These are phyloP conservation scores for Scedosporium minutisporum DNA, from an alignment of 2,329 filamentous ascomycete species.

Conservation along the genomic window DNA sequence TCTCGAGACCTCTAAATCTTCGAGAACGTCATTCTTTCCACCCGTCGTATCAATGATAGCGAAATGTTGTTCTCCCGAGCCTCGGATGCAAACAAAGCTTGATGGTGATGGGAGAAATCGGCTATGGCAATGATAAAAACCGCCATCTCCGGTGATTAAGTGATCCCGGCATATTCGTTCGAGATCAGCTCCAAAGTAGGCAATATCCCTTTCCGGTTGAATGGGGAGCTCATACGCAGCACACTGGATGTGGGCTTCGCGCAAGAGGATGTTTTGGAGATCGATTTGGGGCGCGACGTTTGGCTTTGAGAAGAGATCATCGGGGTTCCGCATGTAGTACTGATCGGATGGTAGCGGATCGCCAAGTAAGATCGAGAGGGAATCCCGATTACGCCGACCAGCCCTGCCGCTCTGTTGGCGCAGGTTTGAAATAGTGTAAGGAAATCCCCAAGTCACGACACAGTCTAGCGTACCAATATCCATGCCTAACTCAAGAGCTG, in stretches of 20 bases:
- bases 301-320: slow-evolving; percentile 85
- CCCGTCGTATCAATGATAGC: slow-evolving; percentile 85
- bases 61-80: slow-evolving; percentile 83
- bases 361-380: slow-evolving; percentile 78
- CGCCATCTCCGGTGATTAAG: slow-evolving; percentile 58
- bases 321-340: slow-evolving; percentile 92
- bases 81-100: slow-evolving; percentile 75
- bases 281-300: slow-evolving; percentile 87
- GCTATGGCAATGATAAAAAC: slow-evolving; percentile 84
- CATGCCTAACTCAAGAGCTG: slow-evolving; percentile 83
- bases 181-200: slow-evolving; percentile 70
- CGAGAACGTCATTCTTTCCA: slow-evolving; percentile 72
- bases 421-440: slow-evolving; percentile 89
- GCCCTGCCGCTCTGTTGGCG: slow-evolving; percentile 91
- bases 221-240: slow-evolving; percentile 94
- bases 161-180: slow-evolving; percentile 62
- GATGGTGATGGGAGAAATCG: slow-evolving; percentile 80
- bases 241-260: slow-evolving; percentile 92
- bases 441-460: slow-evolving; percentile 88
- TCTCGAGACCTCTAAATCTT: slow-evolving; percentile 93
- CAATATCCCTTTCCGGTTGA: slow-evolving; percentile 59
- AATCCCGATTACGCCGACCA: slow-evolving; percentile 86
- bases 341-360: slow-evolving; percentile 88
- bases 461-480: slow-evolving; percentile 93
- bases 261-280: slow-evolving; percentile 78